A percentile compares a stretch with the other conserved stretches of the same genome.
phyloP scores from a whole-genome alignment of 805 yeast genomes.

The Hanseniaspora lindneri region DNA sequence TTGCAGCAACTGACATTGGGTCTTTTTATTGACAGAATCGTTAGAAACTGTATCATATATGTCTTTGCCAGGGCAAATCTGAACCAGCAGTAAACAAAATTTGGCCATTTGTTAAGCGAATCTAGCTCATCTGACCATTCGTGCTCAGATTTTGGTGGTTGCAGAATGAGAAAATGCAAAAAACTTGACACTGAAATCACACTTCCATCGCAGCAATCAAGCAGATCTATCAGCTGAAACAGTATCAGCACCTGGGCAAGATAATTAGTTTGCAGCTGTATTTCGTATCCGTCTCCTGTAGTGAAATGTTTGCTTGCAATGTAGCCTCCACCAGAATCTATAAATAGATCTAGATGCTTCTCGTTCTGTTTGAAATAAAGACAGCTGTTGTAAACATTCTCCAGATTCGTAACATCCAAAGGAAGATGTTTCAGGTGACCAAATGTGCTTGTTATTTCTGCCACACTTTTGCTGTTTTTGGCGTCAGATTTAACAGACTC shows the following conservation, averaged over 20 bases:
- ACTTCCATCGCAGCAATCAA: conserved; percentile 36
- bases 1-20: conserved; percentile 54
- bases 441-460: conserved; percentile 18
- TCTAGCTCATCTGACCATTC: conserved; percentile 17
- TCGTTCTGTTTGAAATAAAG: conserved; percentile 37
- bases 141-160: conserved; percentile 38
- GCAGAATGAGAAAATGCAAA: conserved; percentile 45
- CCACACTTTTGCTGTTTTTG: conserved; percentile 17
- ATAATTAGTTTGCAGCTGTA: conserved; percentile 69
- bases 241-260: conserved; percentile 64
- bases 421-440: conserved; percentile 46
- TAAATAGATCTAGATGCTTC: conserved; percentile 42
- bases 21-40: conserved; percentile 49
- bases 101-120: conserved; percentile 46
- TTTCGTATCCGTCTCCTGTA: conserved; percentile 62
- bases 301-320: conserved; percentile 59
- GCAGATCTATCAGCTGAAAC: conserved; percentile 42
- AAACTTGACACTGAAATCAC: conserved; percentile 54
- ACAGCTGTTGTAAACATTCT: conserved; percentile 40
- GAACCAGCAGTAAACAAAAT: conserved; percentile 61
- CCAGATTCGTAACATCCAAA: conserved; percentile 42
- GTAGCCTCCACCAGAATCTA: conserved; percentile 63
- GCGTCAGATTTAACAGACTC: conserved; percentile 21
- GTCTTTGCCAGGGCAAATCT: conserved; percentile 69
- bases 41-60: conserved; percentile 62